Evolutionary conservation across 2,329 filamentous ascomycete species (phyloP), one percentile per base, ranked within the genome.

Genomic region (Dothideomycetes sp.): DNA sequence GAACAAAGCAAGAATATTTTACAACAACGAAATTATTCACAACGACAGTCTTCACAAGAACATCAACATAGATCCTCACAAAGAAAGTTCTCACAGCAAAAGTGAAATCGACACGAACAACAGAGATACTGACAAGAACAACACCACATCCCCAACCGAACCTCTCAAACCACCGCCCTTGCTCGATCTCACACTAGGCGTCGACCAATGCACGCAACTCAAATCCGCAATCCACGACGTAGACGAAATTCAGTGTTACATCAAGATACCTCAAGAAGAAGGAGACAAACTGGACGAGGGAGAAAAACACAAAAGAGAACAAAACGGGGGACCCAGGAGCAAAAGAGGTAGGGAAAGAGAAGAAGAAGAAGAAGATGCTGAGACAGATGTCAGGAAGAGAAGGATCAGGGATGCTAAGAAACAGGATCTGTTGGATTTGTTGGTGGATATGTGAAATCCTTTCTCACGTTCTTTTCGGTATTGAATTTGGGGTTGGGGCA

Each of bases 361-460:
- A 9, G 4, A 29, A 17, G 5, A 32, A 13, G 20, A 40, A 33
- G 12, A 33, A 9, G n/a, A n/a, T n/a, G n/a, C n/a, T n/a, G n/a
- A n/a, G n/a, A n/a, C n/a, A n/a, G n/a, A n/a, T n/a, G n/a, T n/a
- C n/a, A n/a, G n/a, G n/a, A n/a, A n/a, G 9, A 24, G 22, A n/a
- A 40, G 12, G 16, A 33, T 40, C 29, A 40, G 33, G 22, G 37
- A 40, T 5, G 29, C 37, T 1, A 32, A 32, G 8, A 25, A 5
- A 22, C 25, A 16, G 16, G 29, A 33, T 27, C 5, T 32, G 19
- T 25, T 40, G 5, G 28, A 10, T 1, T 15, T 40, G 5, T 16
- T 40, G 22, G 20, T 24, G 19, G 22, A 23, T 1, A 32, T 40
- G 37, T 40, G 12, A 11, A 11, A 2, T 24, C 12, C 12, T 24